Evolutionary conservation across 2,329 filamentous ascomycete genomes (phyloP).

Genomic region (Colletotrichum ledebouriae): DNA sequence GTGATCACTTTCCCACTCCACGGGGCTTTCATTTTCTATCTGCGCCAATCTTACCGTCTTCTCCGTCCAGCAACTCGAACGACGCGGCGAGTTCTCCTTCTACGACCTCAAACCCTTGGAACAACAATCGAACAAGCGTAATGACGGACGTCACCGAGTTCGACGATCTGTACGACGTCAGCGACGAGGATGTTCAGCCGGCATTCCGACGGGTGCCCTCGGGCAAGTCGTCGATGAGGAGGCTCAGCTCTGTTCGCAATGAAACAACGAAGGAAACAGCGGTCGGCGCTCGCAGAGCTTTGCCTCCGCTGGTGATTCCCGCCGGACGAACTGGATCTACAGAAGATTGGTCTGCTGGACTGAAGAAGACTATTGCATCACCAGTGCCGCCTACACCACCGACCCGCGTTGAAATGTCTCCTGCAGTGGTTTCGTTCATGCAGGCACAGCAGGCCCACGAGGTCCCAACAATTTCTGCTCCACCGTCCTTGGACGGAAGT

Average conservation of each 20-base stretch:
- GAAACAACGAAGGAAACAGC: constrained; percentile 44
- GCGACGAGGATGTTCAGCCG: constrained; percentile 76
- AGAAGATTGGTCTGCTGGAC: constrained; percentile 58
- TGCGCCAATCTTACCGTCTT: constrained; percentile 72
- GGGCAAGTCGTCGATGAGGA: constrained; percentile 55
- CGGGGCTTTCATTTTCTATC: constrained; percentile 75
- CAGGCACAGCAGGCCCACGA: constrained; percentile 71
- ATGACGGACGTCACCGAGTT: constrained; percentile 79
- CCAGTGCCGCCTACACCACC: constrained; percentile 75
- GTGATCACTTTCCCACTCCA: constrained; percentile 80
- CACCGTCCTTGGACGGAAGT: constrained; percentile 91
- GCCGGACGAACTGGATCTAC: constrained; percentile 50
- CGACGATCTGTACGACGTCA: constrained; percentile 89
- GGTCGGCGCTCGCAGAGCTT: constrained; percentile 52
- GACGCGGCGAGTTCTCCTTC: constrained; percentile 67
- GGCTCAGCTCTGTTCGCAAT: constrained; percentile 53
- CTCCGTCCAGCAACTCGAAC: constrained; percentile 67
- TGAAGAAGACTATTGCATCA: constrained; percentile 66
- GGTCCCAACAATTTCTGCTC: constrained; percentile 81
- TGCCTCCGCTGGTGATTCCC: constrained; percentile 69
- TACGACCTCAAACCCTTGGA: constrained; percentile 72
- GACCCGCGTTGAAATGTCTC: constrained; percentile 80
- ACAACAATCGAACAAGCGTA: constrained; percentile 68
- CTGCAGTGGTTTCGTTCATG: constrained; percentile 80
- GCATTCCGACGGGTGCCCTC: constrained; percentile 44